These are phyloP conservation scores for Rhinocladiella mackenziei DNA, from an alignment of 2,329 filamentous ascomycete genomes.

Conservation along the genomic window DNA sequence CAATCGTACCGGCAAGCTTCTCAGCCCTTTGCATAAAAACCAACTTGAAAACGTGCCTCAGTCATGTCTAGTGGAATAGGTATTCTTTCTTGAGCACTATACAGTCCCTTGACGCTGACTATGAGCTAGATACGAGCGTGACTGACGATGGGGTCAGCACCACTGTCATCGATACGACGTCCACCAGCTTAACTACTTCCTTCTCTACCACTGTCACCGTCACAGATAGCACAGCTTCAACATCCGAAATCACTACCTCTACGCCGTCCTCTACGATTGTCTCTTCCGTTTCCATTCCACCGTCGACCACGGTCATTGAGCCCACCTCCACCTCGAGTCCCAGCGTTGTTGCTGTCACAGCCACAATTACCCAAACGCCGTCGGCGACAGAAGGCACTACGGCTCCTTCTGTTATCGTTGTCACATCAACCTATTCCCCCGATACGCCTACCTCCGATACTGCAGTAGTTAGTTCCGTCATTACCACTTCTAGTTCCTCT, in stretches of 20 bases:
- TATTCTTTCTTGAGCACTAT: too few relatives aligned
- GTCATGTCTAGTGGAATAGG: too few relatives aligned
- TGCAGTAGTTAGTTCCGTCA: slow-evolving; percentile 15
- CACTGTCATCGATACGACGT: slow-evolving; percentile 31
- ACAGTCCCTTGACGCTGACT: not conserved
- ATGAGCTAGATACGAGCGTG: slow-evolving; percentile 2
- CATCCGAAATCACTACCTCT: slow-evolving; percentile 18
- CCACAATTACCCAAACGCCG: slow-evolving; percentile 25
- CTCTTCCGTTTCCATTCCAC: slow-evolving; percentile 26
- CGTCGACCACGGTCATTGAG: slow-evolving; percentile 23
- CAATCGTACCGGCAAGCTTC: too few relatives aligned
- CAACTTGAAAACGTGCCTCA: too few relatives aligned
- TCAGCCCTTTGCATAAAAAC: too few relatives aligned
- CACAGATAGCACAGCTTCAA: slow-evolving; percentile 11
- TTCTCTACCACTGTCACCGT: slow-evolving; percentile 25
- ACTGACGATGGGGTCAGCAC: slow-evolving; percentile 14
- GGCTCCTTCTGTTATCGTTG: slow-evolving; percentile 28
- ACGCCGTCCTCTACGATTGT: slow-evolving; percentile 29
- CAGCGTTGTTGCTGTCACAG: slow-evolving; percentile 26
- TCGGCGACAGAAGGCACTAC: slow-evolving; percentile 19
- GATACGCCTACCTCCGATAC: slow-evolving; percentile 32
- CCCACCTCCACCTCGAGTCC: slow-evolving; percentile 25
- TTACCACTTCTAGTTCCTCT: slow-evolving; percentile 26
- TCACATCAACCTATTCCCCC: slow-evolving; percentile 31
- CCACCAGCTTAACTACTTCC: slow-evolving; percentile 23